A percentile compares a stretch with the other conserved stretches of the same genome.
phyloP scores from a whole-genome alignment of 179 eudicot species.

The Gypsophila paniculata region DNA sequence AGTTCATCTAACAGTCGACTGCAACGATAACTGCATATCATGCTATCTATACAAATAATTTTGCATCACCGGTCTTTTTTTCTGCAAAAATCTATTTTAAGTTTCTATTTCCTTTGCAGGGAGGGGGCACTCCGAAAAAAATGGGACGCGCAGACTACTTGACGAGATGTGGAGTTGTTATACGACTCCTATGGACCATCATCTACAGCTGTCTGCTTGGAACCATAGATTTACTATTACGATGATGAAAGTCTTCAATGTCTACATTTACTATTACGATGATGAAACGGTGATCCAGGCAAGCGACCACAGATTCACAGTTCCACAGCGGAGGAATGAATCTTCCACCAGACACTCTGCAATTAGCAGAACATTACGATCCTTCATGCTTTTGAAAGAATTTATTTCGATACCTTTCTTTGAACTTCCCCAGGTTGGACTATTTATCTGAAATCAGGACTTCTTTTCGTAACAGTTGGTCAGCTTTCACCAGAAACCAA shows the following conservation, averaged over 20 bases:
- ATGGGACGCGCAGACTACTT: neutral
- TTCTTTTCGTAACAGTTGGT: neutral
- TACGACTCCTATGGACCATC: neutral
- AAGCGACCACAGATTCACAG: neutral
- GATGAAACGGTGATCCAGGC: slow-evolving; percentile 1
- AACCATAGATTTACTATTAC: too few relatives aligned
- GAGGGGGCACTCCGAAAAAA: neutral
- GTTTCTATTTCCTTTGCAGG: neutral
- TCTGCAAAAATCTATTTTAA: neutral
- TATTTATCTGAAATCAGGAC: neutral
- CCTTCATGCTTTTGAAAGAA: neutral
- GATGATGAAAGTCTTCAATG: slow-evolving; percentile 11
- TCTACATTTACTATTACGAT: neutral
- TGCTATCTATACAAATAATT: slow-evolving; percentile 25
- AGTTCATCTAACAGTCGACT: neutral
- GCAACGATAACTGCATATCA: slow-evolving; percentile 10
- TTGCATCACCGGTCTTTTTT: neutral
- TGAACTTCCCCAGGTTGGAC: neutral
- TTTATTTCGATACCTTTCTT: neutral
- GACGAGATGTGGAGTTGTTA: neutral
- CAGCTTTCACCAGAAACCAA: neutral
- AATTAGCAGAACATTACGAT: too few relatives aligned
- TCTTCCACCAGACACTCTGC: too few relatives aligned
- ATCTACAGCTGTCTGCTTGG: neutral
- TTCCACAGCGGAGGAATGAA: neutral